These are phyloP conservation scores for Turnera subulata DNA, from an alignment of 345 rosid species.

Conservation along the genomic window DNA sequence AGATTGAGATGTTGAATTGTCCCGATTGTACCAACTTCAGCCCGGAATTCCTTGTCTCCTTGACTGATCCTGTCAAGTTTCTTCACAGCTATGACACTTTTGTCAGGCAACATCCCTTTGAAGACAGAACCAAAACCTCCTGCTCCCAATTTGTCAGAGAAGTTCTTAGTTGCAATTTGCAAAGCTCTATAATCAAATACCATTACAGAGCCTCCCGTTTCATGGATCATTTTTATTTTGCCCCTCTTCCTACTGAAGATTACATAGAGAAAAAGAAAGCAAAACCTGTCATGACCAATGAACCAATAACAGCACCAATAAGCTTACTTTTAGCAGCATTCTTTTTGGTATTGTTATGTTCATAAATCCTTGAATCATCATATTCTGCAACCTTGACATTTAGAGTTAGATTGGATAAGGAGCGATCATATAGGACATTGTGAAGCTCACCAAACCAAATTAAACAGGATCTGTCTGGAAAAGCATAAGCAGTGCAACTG, in stretches of 20 bases:
- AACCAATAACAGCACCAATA: conserved; percentile 4
- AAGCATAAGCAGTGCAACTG: conserved; percentile 28
- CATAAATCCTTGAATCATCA: conserved; percentile 1
- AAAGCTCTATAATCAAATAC: conserved; percentile 9
- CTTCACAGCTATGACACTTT: conserved; percentile 18
- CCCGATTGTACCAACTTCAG: conserved; percentile 19
- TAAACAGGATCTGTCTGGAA: conserved; percentile 7
- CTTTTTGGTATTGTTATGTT: no score
- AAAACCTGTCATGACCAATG: neutral
- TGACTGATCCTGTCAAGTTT: conserved; percentile 14
- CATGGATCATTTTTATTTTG: neutral
- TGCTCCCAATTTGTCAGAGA: conserved; percentile 17
- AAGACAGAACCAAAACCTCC: conserved; percentile 32
- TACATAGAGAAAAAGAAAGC: neutral
- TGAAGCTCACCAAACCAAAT: conserved; percentile 18
- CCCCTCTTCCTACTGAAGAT: conserved; percentile 10
- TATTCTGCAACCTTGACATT: conserved; percentile 19
- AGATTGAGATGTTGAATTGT: no score
- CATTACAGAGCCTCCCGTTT: conserved; percentile 7
- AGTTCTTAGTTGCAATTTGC: conserved; percentile 15
- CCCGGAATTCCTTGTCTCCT: conserved; percentile 22
- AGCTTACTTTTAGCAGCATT: neutral
- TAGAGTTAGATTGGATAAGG: conserved; percentile 4
- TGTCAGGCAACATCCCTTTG: conserved; percentile 8
- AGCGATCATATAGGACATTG: neutral